These are phyloP conservation scores for Coniochaeta ligniaria DNA, from an alignment of 2,329 filamentous ascomycete genomes.

Conservation along the genomic window DNA sequence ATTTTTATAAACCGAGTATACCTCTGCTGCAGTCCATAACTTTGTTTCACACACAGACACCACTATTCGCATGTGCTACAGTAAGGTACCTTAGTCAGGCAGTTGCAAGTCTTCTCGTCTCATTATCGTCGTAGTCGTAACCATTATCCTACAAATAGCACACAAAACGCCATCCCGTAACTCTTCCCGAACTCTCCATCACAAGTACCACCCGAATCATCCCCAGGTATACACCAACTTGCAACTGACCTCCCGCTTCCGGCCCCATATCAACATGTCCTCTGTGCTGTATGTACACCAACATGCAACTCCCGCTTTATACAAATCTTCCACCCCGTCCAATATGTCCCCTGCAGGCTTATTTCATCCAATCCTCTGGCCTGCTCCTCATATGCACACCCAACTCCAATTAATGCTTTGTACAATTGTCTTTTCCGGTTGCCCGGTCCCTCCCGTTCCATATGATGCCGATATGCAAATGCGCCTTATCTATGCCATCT, in stretches of 20 bases:
- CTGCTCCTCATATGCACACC: not conserved
- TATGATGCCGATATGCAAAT: not conserved
- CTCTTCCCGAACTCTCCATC: not conserved
- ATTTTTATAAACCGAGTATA: not conserved
- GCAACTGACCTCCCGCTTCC: not conserved
- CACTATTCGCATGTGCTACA: no score
- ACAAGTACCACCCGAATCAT: not conserved
- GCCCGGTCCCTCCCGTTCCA: not conserved
- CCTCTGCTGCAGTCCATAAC: not conserved
- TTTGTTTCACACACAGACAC: not conserved
- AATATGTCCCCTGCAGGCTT: not conserved
- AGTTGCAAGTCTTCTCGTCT: not conserved
- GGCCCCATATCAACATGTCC: not conserved
- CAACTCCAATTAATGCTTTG: not conserved
- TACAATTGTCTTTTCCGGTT: not conserved
- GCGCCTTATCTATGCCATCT: no score
- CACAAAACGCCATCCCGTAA: not conserved
- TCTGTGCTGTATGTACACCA: not conserved
- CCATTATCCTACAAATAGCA: not conserved
- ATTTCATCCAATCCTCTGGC: not conserved
- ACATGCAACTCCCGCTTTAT: not conserved
- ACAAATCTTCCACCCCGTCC: not conserved
- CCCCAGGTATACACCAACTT: not conserved
- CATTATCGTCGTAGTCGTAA: not conserved
- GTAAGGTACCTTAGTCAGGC: not conserved